Base-by-base conservation (phyloP, 257 asterid genomes). In the Nicotiana sylvestris region DNA sequence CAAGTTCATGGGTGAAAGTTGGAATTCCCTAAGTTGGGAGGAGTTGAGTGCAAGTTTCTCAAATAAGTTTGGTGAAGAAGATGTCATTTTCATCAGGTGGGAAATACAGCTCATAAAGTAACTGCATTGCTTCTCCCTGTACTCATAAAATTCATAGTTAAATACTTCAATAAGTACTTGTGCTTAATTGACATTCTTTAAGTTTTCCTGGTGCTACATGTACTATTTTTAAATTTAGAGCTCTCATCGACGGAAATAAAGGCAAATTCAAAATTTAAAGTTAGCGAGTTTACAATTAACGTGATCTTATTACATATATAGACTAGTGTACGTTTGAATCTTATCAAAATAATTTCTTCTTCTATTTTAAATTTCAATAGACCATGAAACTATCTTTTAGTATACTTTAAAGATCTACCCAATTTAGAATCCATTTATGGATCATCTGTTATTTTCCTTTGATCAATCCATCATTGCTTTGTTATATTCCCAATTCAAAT, bases 231-330 rank as follows among this genome's bases (percentile, higher is more conserved):
- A 66, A 5, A 66, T 30, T 66, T 65, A 29, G 21, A 66, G 46
- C 18, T 13, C 32, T 29, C 43, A 0, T 12, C 0, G 1, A 0
- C 3, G 0, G 1, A 0, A 35, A 35, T 7, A 5, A 0, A 35
- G 39, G 7, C 0, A 29, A 65, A 65, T 65, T 1, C 1, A 65
- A 0, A 2, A 66, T 30, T 13, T 66, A 66, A 5, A 66, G 5
- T 65, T 5, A 0, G n/a, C 2, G 0, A 65, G 16, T 12, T 39
- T 4, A 4, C 5, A 64, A 29, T 29, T 0, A 65, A 18, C 0
- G 5, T 65, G 9, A 2, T 65, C 2, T 13, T 2, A 12, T 29
- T 65, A 1, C 15, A 0, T 29, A 33, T 33, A 33, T 4, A 4
- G 37, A 33, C 37, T 4, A 33, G 35, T 32, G 4, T 32, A 35